A percentile compares a stretch with the other conserved stretches of the same genome.
Conservation (phyloP, 2,329 filamentous ascomycete species). For the Cordyceps javanica region DNA sequence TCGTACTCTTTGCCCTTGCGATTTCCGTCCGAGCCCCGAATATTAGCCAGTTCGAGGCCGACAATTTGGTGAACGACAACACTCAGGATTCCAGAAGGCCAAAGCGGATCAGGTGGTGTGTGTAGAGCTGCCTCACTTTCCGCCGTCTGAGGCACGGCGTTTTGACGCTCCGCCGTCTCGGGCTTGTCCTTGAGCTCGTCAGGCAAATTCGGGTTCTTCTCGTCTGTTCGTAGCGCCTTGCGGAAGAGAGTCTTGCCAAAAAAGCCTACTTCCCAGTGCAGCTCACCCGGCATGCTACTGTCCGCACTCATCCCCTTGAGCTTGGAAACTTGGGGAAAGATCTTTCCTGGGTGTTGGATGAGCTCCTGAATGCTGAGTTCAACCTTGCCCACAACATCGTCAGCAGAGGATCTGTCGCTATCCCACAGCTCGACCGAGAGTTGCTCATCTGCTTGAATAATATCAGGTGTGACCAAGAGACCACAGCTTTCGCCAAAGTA, state of each 20-base stretch:
- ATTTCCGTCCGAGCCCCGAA: slow-evolving; percentile 77
- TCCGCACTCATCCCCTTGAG: slow-evolving; percentile 77
- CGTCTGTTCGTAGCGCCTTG: slow-evolving; percentile 76
- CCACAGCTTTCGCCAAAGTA: slow-evolving; percentile 86
- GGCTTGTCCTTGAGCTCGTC: slow-evolving; percentile 65
- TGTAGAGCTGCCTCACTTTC: slow-evolving; percentile 80
- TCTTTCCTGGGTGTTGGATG: slow-evolving; percentile 83
- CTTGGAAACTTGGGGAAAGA: slow-evolving; percentile 84
- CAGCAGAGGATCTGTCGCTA: slow-evolving; percentile 83
- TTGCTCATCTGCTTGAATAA: slow-evolving; percentile 91
- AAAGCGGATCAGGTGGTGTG: slow-evolving; percentile 91
- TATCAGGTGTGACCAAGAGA: slow-evolving; percentile 77
- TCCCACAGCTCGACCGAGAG: slow-evolving; percentile 95
- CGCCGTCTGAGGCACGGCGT: slow-evolving; percentile 62
- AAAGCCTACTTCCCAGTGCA: slow-evolving; percentile 95
- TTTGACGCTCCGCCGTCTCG: slow-evolving; percentile 74
- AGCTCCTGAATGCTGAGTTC: slow-evolving; percentile 92
- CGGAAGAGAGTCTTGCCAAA: slow-evolving; percentile 89
- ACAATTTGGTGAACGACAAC: slow-evolving; percentile 91
- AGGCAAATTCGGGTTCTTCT: slow-evolving; percentile 73
- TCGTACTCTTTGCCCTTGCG: slow-evolving; percentile 82
- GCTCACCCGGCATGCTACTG: slow-evolving; percentile 83
- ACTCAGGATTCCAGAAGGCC: slow-evolving; percentile 85
- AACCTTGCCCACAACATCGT: slow-evolving; percentile 92
- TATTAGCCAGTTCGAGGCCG: slow-evolving; percentile 84